Base-by-base conservation (phyloP, 768 basidiomycete species). In the Fistulinella prunicolor region DNA sequence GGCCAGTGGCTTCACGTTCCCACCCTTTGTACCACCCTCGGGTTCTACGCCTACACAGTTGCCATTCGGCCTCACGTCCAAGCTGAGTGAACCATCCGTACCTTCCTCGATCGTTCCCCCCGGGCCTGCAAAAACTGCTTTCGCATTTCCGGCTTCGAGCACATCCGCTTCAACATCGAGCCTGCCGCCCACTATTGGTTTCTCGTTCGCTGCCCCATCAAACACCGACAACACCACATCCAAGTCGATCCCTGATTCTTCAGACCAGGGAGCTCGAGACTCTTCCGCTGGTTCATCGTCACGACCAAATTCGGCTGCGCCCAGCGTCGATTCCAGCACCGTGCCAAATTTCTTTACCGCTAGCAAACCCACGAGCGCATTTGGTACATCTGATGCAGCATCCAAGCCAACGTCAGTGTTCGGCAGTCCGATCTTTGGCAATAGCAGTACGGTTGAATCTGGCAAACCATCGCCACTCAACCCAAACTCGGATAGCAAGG, bases 121-220 rank as follows among this genome's bases (percentile, higher is more conserved):
- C 5, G 60, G 56, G 40, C 52, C 56, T 26, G 56, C 64, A 16
- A 70, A 70, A 49, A 59, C 70, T 20, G 43, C 59, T 2, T 69
- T 70, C 40, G 20, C 61, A 29, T 65, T 65, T 34, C 51, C 55
- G 32, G 20, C 50, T 24, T 47, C 61, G 19, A 47, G 24, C 22
- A 47, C 47, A 20, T 12, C 40, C 8, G 9, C 39, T 42, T 34
- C 46, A 40, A 54, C 34, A 9, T 40, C 57, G 3, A 46, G 28
- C 30, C 35, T 37, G 9, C 49, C 44, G 13, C 48, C 57, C 35
- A 28, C 55, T 9, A 44, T 58, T 8, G 30, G 56, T 8, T 66
- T 70, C 43, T 47, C 53, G 16, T 51, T 64, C 26, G 30, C 37
- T 22, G 17, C 43, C 30, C 13, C 58, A 9, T 44, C 52, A 29